Percentiles rank a stretch among this genome's conserved stretches.
Conservation (phyloP, 225 moss, liverwort and hornwort species). For the Neckera pumila region DNA sequence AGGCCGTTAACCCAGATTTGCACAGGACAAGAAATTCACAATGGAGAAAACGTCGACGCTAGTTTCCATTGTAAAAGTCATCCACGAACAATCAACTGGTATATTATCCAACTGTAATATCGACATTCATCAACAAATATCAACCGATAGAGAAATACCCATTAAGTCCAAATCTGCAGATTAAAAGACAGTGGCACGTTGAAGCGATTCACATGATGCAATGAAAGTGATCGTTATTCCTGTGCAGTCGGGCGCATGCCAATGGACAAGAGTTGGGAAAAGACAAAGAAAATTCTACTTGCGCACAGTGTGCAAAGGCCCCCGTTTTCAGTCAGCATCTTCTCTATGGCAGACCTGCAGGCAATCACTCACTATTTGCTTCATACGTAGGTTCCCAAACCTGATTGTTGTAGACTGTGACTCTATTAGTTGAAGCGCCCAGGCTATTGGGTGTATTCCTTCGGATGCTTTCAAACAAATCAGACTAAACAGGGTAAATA, state of each 20-base stretch:
- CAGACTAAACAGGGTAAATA: not conserved
- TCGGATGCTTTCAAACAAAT: not conserved
- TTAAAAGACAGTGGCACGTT: not conserved
- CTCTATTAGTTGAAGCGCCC: not conserved
- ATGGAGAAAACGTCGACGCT: constrained; percentile 75
- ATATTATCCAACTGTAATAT: not conserved
- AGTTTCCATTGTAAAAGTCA: constrained; percentile 65
- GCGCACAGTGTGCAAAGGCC: constrained; percentile 86
- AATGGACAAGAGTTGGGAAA: constrained; percentile 75
- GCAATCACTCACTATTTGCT: constrained; percentile 80
- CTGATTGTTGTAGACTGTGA: not conserved
- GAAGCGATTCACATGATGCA: not conserved
- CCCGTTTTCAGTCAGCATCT: constrained; percentile 74
- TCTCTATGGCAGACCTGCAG: constrained; percentile 73
- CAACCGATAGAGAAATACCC: not conserved
- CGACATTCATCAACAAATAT: not conserved
- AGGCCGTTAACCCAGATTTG: constrained; percentile 43
- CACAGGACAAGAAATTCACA: constrained; percentile 64
- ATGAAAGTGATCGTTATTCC: not conserved
- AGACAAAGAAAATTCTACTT: constrained; percentile 64
- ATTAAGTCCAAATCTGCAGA: not conserved
- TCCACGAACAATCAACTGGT: constrained; percentile 76
- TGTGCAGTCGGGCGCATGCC: constrained; percentile 42
- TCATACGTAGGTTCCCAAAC: constrained; percentile 57
- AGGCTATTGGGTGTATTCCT: not conserved